Base-by-base conservation (phyloP, 352 stramenopile genomes). In the Phytopythium chamaehyphon region DNA sequence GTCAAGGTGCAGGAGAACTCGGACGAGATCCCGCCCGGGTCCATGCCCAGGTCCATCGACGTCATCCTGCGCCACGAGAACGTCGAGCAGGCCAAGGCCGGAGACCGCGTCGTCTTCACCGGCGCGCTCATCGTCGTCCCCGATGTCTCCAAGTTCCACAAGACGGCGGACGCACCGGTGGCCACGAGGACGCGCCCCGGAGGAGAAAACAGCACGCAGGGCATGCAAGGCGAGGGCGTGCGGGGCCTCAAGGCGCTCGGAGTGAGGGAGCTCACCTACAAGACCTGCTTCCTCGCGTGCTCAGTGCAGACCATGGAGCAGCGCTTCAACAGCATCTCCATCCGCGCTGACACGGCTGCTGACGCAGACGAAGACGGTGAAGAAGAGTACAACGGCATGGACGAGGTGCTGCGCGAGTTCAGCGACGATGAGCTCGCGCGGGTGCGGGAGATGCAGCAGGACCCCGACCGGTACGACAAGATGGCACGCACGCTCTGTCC, bases 1-100 rank as follows among this genome's bases (percentile, higher is more conserved):
- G 72, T 99, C 33, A 92, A 97, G 39, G 93, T 99, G 18, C 98
- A 99, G 71, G 98, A 99, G 64, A 98, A 98, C 67, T 93, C 93
- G 35, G 92, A 99, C 57, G 96, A 99, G 61, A 99, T 99, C 55
- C 97, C 98, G n/a, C 79, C 97, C 0, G 98, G 97, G 14, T 95
- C 68, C 45, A 98, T 99, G 95, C 98, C 98, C 6, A 71, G 97
- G 10, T 96, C 84, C 1, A 92, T 99, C 47, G 96, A 99, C 60
- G 90, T 99, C 10, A 97, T 99, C 54, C 62, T 99, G 31, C 71
- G 96, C n/a, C 90, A 98, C 64, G 96, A 99, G 67, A 97, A 98
- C 60, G 97, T 99, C 22, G 96, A 99, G 64, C 77, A 94, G 45
- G 92, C 88, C 40, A 99, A 98, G 68, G 85, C 97, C 11, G 96